Base-by-base conservation (phyloP, 2,329 filamentous ascomycete genomes). In the Verticillium tricorpus region DNA sequence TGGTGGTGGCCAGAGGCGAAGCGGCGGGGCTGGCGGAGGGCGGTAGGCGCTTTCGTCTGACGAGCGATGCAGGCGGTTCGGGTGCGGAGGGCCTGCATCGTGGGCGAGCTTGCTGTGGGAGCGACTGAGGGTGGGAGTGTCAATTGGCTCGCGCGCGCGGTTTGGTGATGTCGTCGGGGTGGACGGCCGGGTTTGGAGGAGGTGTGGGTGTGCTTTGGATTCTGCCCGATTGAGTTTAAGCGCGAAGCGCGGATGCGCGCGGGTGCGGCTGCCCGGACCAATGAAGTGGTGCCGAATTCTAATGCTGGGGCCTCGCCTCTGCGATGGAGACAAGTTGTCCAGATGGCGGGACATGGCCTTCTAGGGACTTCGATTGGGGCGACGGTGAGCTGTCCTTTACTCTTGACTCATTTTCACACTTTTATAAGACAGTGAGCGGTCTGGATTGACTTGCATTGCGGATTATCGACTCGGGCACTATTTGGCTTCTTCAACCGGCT, bases 1-100 rank as follows among this genome's bases (percentile, higher is more conserved):
- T 77, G 69, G 67, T 80, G 76, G 63, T 73, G 77, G 68, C 84
- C 82, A 66, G 83, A 86, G 67, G 82, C 83, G 72, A 86, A 85
- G 63, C 76, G 77, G 69, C 83, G 80, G 66, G 77, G 72, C 66
- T 69, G 70, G 64, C 73, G 75, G 59, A 70, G 67, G 37, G 64
- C 62, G 45, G 71, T 8, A 72, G 71, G 61, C 72, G 72, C 5
- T 22, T 50, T 50, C 55, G 73, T 66, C 64, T 72, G 74, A 63
- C 77, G 76, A 63, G 73, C 77, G 65, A 73, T 68, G 68, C 71
- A 73, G 37, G 69, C 71, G 45, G 68, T 70, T 66, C 73, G 71
- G 64, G 73, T 73, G 70, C 75, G 69, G 62, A 76, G 67, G 61
- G 75, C 71, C 67, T 72, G 71, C 76, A 78, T 78, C 54, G 67